These are phyloP conservation scores for Aureobasidium leucospermi DNA, from an alignment of 2,329 filamentous ascomycete species.

Conservation along the genomic window DNA sequence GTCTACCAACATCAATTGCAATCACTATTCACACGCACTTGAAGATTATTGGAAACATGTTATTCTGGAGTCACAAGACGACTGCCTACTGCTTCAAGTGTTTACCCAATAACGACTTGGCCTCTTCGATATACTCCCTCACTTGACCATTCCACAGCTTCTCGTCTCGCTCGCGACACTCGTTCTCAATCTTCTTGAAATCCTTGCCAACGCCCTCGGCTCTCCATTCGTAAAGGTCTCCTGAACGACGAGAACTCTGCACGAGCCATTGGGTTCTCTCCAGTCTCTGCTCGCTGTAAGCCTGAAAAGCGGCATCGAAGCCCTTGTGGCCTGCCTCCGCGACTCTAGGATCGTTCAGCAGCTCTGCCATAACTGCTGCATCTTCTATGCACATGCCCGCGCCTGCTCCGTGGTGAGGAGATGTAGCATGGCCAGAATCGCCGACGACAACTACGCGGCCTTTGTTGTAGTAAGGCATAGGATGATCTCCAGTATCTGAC, in stretches of 20 bases:
- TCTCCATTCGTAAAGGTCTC: slow-evolving; percentile 36
- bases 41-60: too few relatives aligned
- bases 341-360: slow-evolving; percentile 20
- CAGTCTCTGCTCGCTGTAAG: slow-evolving; percentile 33
- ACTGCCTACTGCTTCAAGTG: not conserved
- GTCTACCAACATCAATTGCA: not conserved
- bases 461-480: slow-evolving; percentile 31
- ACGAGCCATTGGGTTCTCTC: slow-evolving; percentile 41
- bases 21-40: not conserved
- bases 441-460: slow-evolving; percentile 30
- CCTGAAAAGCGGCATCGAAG: slow-evolving; percentile 30
- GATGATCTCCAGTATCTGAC: slow-evolving; percentile 26
- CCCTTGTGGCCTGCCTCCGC: slow-evolving; percentile 16
- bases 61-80: not conserved
- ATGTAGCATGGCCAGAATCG: slow-evolving; percentile 36
- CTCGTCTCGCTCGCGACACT: slow-evolving; percentile 17
- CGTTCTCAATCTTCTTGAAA: slow-evolving; percentile 30
- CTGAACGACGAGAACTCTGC: slow-evolving; percentile 31
- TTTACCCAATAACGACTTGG: slow-evolving; percentile 9
- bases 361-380: slow-evolving; percentile 22
- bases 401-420: slow-evolving; percentile 34
- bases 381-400: slow-evolving; percentile 27
- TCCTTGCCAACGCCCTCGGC: slow-evolving; percentile 27
- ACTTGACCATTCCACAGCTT: slow-evolving; percentile 15
- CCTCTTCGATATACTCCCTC: slow-evolving; percentile 13